Conservation (phyloP, 208 protist species). For the Acanthamoeba castellanii region DNA sequence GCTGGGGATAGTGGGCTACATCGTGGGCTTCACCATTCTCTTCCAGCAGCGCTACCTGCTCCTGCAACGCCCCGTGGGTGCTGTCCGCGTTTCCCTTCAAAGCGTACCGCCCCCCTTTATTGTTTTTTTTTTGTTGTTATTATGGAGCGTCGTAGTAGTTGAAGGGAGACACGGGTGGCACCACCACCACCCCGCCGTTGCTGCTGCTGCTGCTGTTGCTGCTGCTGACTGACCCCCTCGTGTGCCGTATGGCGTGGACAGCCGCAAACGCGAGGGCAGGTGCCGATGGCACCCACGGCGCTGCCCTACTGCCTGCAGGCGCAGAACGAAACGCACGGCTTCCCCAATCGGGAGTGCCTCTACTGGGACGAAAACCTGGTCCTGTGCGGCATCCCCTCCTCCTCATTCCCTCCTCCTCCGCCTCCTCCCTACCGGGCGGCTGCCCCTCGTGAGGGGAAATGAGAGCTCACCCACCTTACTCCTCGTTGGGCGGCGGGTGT, state of each 20-base stretch:
- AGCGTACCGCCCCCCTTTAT: conserved; percentile 30
- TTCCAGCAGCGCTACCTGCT: conserved; percentile 24
- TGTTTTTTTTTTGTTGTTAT: too few species aligned
- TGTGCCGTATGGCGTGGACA: background rate
- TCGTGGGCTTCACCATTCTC: conserved; percentile 35
- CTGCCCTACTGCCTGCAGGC: conserved; percentile 52
- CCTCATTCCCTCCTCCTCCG: background rate
- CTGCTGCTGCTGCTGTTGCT: too few species aligned
- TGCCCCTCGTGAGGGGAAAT: too few species aligned
- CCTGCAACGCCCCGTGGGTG: conserved; percentile 10
- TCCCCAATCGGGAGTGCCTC: conserved; percentile 31
- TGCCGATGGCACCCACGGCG: background rate
- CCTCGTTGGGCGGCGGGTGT: background rate
- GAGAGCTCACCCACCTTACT: too few species aligned
- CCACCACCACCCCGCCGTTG: too few species aligned
- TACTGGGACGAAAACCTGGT: conserved; percentile 64
- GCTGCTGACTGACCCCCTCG: too few species aligned
- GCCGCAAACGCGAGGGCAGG: conserved; percentile 26
- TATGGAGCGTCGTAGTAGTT: too few species aligned
- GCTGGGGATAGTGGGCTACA: conserved; percentile 40
- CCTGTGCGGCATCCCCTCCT: background rate
- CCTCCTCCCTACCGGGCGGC: background rate
- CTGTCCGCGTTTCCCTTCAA: conserved; percentile 17
- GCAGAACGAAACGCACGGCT: background rate
- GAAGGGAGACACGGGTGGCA: background rate